Evolutionary conservation across 148 eudicot species (phyloP), one percentile per base, ranked within the genome.

Genomic region (Selenicereus undatus): DNA sequence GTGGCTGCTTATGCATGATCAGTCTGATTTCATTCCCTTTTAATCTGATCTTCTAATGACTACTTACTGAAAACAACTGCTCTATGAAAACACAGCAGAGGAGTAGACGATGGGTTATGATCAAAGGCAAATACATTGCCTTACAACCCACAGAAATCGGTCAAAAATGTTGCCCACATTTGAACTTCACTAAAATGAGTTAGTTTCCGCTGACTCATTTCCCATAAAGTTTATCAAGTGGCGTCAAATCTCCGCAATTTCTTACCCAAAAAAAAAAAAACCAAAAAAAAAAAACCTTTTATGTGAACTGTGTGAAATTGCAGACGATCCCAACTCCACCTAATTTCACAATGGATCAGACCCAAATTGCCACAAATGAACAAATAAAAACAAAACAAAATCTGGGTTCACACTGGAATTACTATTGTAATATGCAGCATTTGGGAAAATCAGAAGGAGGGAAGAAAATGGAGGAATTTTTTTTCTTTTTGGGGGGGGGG

Each of bases 221-320:
- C 36, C 77, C 71, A 56, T 5, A 80, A 79, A 79, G 81, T 54
- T 26, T 54, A 76, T 54, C 77, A 73, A 80, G 72, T 75, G 30
- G 80, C 80, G 81, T 83, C 75, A 75, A 58, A 79, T 79, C 80
- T 76, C 64, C 20, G 52, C 71, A 66, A 66, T 62, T 26, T 60
- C 66, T n/a, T 21, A 60, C 36, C 5, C 21, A 75, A 79, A 42
- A 64, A 20, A 8, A 22, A 35, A 22, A 50, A 76, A 14, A 54
- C 5, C 21, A 29, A 9, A 58, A 60, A 71, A 39, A 36, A 43
- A 36, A 20, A 16, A 8, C 50, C 24, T 26, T 4, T 26, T 10
- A 66, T 24, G 24, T 9, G 48, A 50, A 51, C 24, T 29, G 11
- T 24, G 24, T 74, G 51, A 39, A 36, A 11, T 32, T 64, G 74